Evolutionary conservation across 129 eudicot species (phyloP).

Genomic region (Artemisia tridentata): DNA sequence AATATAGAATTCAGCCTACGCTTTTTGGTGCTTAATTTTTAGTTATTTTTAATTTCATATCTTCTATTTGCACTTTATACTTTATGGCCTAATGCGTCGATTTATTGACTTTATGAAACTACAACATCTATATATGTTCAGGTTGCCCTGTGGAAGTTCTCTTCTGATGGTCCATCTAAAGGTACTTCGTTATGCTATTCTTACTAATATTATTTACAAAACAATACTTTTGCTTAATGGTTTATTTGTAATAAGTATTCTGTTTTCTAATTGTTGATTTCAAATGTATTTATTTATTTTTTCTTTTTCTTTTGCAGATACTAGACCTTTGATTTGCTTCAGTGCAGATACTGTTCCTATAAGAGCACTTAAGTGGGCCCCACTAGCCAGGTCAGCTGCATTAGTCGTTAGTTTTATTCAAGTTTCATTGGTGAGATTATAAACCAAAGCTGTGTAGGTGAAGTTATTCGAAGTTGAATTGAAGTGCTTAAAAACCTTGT

Average conservation of each 20-base stretch:
- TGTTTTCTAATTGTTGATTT: slow-evolving; percentile 17
- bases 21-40: slow-evolving; percentile 7
- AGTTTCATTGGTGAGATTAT: neutral
- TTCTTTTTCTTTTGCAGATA: slow-evolving; percentile 50
- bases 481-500: neutral
- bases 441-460: neutral
- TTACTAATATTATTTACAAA: neutral
- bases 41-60: neutral
- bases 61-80: no score
- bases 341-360: slow-evolving; percentile 88
- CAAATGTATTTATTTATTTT: neutral
- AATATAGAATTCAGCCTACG: neutral
- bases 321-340: slow-evolving; percentile 89
- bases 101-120: slow-evolving; percentile 15
- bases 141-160: slow-evolving; percentile 97
- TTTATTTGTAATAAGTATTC: neutral
- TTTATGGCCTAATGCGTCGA: no score
- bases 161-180: slow-evolving; percentile 44
- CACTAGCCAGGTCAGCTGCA: slow-evolving; percentile 59
- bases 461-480: neutral
- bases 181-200: slow-evolving; percentile 41
- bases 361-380: slow-evolving; percentile 91
- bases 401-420: neutral
- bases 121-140: slow-evolving; percentile 34
- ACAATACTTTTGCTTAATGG: neutral